Conservation (phyloP, 176 grass and related monocot species). For the Eleusine indica region DNA sequence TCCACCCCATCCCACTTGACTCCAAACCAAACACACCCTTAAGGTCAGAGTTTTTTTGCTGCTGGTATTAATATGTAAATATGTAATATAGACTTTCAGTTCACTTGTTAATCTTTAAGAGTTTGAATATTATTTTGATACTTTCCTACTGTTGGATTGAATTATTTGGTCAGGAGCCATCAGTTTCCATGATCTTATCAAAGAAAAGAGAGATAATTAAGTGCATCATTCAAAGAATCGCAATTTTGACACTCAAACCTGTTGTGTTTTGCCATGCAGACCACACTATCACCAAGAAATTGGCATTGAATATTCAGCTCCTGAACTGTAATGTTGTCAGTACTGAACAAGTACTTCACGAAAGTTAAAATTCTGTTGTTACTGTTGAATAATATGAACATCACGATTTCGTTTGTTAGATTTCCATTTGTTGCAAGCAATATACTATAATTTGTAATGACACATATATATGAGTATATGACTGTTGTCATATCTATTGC, state of each 20-base stretch:
- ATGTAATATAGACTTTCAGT: background rate
- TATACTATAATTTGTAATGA: background rate
- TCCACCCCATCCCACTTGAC: too few relatives aligned
- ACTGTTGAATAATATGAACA: conserved; percentile 15
- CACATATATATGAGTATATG: background rate
- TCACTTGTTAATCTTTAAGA: background rate
- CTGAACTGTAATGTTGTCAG: background rate
- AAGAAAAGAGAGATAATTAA: background rate
- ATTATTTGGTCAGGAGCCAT: background rate
- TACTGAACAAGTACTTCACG: background rate
- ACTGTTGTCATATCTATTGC: background rate
- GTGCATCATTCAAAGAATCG: conserved; percentile 4
- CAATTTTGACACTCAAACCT: background rate
- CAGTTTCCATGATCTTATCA: background rate
- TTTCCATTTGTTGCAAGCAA: background rate
- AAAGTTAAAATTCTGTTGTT: background rate
- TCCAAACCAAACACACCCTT: conserved; percentile 14
- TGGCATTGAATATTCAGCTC: background rate
- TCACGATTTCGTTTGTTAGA: background rate
- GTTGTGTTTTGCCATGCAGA: background rate
- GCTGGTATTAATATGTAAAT: conserved; percentile 27
- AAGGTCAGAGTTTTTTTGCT: conserved; percentile 64
- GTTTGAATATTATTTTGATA: background rate
- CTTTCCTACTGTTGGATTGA: background rate
- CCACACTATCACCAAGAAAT: background rate